phyloP scores from a whole-genome alignment of 1,284 basidiomycete genomes.

The Chalciporus sp. region DNA sequence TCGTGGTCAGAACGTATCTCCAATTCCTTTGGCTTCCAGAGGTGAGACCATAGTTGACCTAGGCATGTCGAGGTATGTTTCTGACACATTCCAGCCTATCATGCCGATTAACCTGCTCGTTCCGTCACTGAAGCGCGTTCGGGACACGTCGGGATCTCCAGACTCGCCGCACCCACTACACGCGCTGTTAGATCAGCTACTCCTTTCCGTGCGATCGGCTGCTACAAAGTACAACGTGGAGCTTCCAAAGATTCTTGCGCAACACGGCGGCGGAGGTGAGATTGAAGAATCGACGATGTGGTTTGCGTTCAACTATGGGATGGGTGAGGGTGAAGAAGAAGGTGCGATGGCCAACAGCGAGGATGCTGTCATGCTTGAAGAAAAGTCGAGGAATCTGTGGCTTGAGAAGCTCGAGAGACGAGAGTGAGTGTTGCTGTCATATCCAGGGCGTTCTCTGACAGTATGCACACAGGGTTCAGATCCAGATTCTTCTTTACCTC shows the following conservation, averaged over 20 bases:
- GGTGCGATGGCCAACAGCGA: constrained; percentile 22
- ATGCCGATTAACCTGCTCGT: constrained; percentile 62
- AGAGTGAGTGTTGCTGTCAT: constrained; percentile 55
- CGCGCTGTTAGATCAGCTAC: constrained; percentile 53
- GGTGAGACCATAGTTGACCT: constrained; percentile 37
- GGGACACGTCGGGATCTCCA: constrained; percentile 19
- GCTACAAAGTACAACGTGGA: constrained; percentile 65
- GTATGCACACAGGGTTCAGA: constrained; percentile 54
- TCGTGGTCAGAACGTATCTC: constrained; percentile 58
- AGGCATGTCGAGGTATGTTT: not conserved
- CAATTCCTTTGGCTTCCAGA: constrained; percentile 79
- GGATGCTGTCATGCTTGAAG: constrained; percentile 42
- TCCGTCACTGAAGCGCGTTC: constrained; percentile 54
- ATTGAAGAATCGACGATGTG: constrained; percentile 74
- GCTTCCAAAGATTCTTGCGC: constrained; percentile 56
- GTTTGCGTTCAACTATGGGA: constrained; percentile 63
- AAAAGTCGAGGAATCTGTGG: constrained; percentile 55
- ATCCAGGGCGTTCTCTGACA: constrained; percentile 2
- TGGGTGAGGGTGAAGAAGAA: constrained; percentile 34
- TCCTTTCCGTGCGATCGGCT: constrained; percentile 57
- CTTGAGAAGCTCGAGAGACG: constrained; percentile 67
- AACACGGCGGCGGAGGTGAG: constrained; percentile 60
- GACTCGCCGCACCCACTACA: constrained; percentile 55
- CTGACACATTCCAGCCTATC: constrained; percentile 52
- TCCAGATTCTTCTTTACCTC: constrained; percentile 71